These are phyloP conservation scores for Gentiana straminea DNA, from an alignment of 257 asterid species.

Conservation along the genomic window DNA sequence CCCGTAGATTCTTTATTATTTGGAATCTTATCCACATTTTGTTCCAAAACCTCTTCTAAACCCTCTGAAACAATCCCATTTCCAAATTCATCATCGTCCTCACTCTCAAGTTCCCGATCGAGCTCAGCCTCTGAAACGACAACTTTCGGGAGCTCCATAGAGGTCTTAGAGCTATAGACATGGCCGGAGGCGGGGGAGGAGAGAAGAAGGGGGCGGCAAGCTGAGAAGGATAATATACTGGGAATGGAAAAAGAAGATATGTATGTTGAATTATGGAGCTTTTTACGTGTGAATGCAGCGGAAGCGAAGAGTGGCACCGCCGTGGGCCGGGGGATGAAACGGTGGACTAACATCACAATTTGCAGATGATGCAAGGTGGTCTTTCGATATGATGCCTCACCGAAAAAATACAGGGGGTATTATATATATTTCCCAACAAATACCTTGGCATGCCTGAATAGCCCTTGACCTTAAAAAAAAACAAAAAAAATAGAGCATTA, in stretches of 20 bases:
- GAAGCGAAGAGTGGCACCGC: constrained; percentile 16
- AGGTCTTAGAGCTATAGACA: constrained; percentile 7
- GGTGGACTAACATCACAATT: constrained; percentile 25
- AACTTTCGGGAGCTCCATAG: constrained; percentile 17
- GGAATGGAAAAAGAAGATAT: constrained; percentile 7
- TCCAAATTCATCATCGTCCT: constrained; percentile 2
- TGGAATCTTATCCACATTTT: constrained; percentile 2
- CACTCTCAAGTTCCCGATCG: not conserved
- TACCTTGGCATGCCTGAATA: too few relatives aligned
- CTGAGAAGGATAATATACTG: constrained; percentile 7
- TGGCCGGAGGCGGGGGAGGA: constrained; percentile 1
- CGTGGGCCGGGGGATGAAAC: constrained; percentile 40
- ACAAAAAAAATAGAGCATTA: too few relatives aligned
- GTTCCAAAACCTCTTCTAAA: constrained; percentile 11
- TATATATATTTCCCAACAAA: too few relatives aligned
- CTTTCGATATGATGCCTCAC: too few relatives aligned
- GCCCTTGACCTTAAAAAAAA: too few relatives aligned
- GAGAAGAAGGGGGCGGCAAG: constrained; percentile 15
- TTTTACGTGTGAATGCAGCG: constrained; percentile 16
- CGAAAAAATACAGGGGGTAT: too few relatives aligned
- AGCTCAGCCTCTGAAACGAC: constrained; percentile 14
- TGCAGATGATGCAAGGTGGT: not conserved
- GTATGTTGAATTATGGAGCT: constrained; percentile 10
- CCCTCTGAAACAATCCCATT: constrained; percentile 14
- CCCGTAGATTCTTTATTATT: constrained; percentile 5